A percentile compares a stretch with the other conserved stretches of the same genome.
phyloP scores from a whole-genome alignment of 2,329 filamentous ascomycete species.

The Clarireedia paspali region DNA sequence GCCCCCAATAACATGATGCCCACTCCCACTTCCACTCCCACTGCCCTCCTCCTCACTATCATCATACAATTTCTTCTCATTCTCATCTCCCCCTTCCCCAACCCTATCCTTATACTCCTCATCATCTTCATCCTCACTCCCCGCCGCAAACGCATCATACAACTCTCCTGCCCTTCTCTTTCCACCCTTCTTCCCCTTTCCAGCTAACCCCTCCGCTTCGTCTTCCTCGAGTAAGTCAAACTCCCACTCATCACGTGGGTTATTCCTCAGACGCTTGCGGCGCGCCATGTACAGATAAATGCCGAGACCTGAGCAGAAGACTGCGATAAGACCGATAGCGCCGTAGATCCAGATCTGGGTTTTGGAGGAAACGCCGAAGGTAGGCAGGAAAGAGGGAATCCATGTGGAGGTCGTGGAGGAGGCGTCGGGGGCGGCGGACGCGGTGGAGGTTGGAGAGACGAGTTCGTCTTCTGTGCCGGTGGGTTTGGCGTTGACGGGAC shows the following conservation, averaged over 20 bases:
- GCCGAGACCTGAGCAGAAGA: slow-evolving; percentile 77
- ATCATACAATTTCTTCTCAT: slow-evolving; percentile 28
- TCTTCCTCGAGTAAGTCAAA: slow-evolving; percentile 88
- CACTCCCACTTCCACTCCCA: slow-evolving; percentile 11
- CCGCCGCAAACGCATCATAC: slow-evolving; percentile 95
- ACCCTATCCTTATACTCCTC: slow-evolving; percentile 22
- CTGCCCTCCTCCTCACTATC: slow-evolving; percentile 26
- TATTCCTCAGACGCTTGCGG: slow-evolving; percentile 66
- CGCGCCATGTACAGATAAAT: slow-evolving; percentile 75
- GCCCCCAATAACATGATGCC: slow-evolving; percentile 45
- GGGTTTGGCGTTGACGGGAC: slow-evolving; percentile 43
- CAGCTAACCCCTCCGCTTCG: slow-evolving; percentile 52
- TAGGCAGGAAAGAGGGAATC: slow-evolving; percentile 82
- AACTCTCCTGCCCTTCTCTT: slow-evolving; percentile 72
- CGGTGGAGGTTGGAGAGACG: slow-evolving; percentile 15
- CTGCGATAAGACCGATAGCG: slow-evolving; percentile 70
- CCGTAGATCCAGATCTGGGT: slow-evolving; percentile 94
- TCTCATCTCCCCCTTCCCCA: slow-evolving; percentile 33
- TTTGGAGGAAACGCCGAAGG: slow-evolving; percentile 78
- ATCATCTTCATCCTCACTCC: slow-evolving; percentile 63
- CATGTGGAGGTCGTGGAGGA: slow-evolving; percentile 35
- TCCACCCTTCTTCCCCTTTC: slow-evolving; percentile 38
- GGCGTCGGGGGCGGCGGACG: slow-evolving; percentile 24
- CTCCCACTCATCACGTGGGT: slow-evolving; percentile 76
- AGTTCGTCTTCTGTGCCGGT: slow-evolving; percentile 18